Percentiles rank a stretch among this genome's conserved stretches.
Conservation (phyloP, 176 grass and related monocot genomes). For the Ensete glaucum region DNA sequence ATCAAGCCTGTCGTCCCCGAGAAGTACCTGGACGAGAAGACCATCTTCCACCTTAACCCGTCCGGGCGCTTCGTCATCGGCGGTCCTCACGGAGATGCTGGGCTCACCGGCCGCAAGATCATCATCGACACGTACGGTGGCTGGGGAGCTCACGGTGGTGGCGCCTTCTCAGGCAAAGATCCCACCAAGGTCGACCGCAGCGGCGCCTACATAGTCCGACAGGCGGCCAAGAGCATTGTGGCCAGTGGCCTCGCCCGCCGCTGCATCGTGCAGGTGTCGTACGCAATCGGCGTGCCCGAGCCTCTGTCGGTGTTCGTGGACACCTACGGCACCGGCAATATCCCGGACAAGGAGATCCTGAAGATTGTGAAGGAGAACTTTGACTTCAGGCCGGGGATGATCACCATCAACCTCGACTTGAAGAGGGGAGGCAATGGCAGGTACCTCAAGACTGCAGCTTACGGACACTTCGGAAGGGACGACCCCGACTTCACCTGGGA, state of each 20-base stretch:
- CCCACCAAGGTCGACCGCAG: slow-evolving; percentile 10
- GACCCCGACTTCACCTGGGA: slow-evolving; percentile 25
- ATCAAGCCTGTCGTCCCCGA: slow-evolving; percentile 5
- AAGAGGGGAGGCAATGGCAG: background rate
- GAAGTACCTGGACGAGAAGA: slow-evolving; percentile 8
- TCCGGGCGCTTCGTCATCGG: slow-evolving; percentile 7
- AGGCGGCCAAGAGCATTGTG: slow-evolving; percentile 8
- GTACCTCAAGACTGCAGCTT: slow-evolving; percentile 5
- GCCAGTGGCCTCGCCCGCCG: slow-evolving; percentile 3
- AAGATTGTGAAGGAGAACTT: slow-evolving; percentile 12
- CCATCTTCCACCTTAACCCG: slow-evolving; percentile 12
- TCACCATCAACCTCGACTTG: slow-evolving; percentile 10
- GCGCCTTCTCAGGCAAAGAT: slow-evolving; percentile 11
- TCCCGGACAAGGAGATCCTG: slow-evolving; percentile 6
- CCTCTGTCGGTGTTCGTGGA: slow-evolving; percentile 4
- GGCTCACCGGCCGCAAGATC: slow-evolving; percentile 8
- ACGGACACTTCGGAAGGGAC: slow-evolving; percentile 15
- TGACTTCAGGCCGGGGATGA: slow-evolving; percentile 14
- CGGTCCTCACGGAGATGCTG: slow-evolving; percentile 4
- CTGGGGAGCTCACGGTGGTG: slow-evolving; percentile 7
- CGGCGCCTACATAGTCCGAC: background rate
- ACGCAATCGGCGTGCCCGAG: background rate
- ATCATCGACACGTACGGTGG: slow-evolving; percentile 9
- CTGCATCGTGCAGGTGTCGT: slow-evolving; percentile 5
- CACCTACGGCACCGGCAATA: slow-evolving; percentile 11